phyloP scores from a whole-genome alignment of 225 moss, liverwort and hornwort species.

The Marchantia paleacea region DNA sequence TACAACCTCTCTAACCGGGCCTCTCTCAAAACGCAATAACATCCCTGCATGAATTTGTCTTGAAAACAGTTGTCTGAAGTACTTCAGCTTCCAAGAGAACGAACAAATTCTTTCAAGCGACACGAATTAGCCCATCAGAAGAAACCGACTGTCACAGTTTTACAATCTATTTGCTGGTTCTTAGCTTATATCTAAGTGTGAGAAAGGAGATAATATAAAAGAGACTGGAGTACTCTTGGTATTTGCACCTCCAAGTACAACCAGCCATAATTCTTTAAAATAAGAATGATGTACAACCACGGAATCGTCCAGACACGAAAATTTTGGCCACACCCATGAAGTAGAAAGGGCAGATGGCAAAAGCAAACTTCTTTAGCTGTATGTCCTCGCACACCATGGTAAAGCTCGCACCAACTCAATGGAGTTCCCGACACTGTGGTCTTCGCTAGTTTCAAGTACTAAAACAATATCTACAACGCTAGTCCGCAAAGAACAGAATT shows the following conservation, averaged over 20 bases:
- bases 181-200: neutral
- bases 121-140: neutral
- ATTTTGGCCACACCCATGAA: neutral
- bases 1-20: too few relatives aligned
- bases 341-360: neutral
- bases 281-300: conserved; percentile 2
- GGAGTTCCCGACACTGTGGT: too few relatives aligned
- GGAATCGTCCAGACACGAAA: neutral
- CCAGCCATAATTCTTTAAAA: neutral
- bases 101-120: neutral
- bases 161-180: neutral
- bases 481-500: conserved; percentile 16
- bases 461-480: neutral
- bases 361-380: neutral
- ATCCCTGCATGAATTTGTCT: too few relatives aligned
- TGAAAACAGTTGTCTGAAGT: too few relatives aligned
- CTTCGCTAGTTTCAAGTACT: neutral
- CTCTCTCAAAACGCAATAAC: too few relatives aligned
- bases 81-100: neutral
- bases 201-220: neutral
- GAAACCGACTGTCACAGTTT: neutral
- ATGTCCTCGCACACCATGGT: neutral
- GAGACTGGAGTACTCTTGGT: neutral
- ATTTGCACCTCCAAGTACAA: neutral
- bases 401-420: neutral